These are phyloP conservation scores for Acanthochlamys bracteata DNA, from an alignment of 106 monocot species.

Conservation along the genomic window DNA sequence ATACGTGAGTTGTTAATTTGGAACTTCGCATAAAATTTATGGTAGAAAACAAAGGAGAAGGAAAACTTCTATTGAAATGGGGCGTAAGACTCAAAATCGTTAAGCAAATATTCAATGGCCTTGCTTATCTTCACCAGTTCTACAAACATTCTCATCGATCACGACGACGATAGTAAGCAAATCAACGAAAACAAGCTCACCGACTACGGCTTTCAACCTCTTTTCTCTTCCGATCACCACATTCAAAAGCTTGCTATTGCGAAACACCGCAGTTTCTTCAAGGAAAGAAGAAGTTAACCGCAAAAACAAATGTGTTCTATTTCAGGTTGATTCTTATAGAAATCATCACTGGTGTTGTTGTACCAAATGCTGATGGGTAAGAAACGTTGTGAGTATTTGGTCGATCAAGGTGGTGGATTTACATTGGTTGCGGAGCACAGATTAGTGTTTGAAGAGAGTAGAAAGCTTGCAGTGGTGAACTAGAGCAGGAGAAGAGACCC, in stretches of 20 bases:
- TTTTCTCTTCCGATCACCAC: constrained; percentile 11
- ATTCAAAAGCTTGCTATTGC: constrained; percentile 18
- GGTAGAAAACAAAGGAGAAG: constrained; percentile 45
- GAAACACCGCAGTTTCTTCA: constrained; percentile 30
- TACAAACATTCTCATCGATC: constrained; percentile 33
- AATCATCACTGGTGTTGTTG: constrained; percentile 36
- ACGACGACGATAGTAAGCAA: constrained; percentile 3
- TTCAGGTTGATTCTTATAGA: constrained; percentile 46
- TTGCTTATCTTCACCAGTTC: constrained; percentile 45
- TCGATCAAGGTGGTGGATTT: constrained; percentile 45
- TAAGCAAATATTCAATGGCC: constrained; percentile 35
- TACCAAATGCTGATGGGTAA: constrained; percentile 19
- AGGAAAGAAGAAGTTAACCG: constrained; percentile 23
- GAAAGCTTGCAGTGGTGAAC: constrained; percentile 23
- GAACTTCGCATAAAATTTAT: not conserved
- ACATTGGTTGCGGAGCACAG: constrained; percentile 32
- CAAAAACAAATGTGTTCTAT: constrained; percentile 46
- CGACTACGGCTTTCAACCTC: constrained; percentile 42
- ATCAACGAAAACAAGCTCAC: constrained; percentile 30
- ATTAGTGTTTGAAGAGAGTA: constrained; percentile 32
- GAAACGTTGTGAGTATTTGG: constrained; percentile 23
- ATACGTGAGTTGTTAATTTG: not conserved
- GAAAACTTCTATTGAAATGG: constrained; percentile 51
- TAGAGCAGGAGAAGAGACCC: constrained; percentile 35
- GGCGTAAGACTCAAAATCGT: constrained; percentile 27